These are phyloP conservation scores for Candida fluviatilis DNA, from an alignment of 805 yeast species.

Conservation along the genomic window DNA sequence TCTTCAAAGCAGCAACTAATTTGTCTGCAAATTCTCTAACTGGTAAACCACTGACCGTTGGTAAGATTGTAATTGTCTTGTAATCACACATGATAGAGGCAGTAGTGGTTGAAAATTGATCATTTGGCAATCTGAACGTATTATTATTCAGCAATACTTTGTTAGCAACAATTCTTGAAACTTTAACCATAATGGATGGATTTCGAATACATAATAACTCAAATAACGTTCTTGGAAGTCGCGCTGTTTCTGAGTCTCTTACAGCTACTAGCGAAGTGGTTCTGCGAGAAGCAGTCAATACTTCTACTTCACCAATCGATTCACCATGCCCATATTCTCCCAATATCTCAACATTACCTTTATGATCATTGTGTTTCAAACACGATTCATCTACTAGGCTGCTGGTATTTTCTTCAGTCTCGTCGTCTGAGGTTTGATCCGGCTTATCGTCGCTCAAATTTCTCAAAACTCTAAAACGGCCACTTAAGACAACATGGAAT, in stretches of 20 bases:
- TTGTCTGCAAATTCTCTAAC: slow-evolving; percentile 78
- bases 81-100: slow-evolving; percentile 46
- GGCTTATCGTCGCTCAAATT: slow-evolving; percentile 12
- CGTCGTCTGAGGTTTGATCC: slow-evolving; percentile 10
- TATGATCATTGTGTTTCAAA: slow-evolving; percentile 4
- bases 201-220: slow-evolving; percentile 78
- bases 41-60: slow-evolving; percentile 78
- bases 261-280: slow-evolving; percentile 74
- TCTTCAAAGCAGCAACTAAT: slow-evolving; percentile 65
- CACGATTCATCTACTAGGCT: slow-evolving; percentile 20
- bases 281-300: slow-evolving; percentile 73
- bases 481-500: slow-evolving; percentile 83
- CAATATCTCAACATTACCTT: slow-evolving; percentile 33
- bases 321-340: slow-evolving; percentile 94
- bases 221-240: slow-evolving; percentile 87
- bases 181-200: slow-evolving; percentile 88
- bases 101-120: slow-evolving; percentile 14
- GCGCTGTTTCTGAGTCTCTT: slow-evolving; percentile 88
- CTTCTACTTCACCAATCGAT: slow-evolving; percentile 93
- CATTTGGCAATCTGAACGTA: slow-evolving; percentile 6
- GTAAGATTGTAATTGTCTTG: slow-evolving; percentile 81
- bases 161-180: slow-evolving; percentile 80
- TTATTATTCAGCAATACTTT: slow-evolving; percentile 26
- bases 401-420: slow-evolving; percentile 8
- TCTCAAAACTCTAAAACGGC: slow-evolving; percentile 68